A percentile compares a stretch with the other conserved stretches of the same genome.
phyloP scores from a whole-genome alignment of 305 asterid genomes.

The Fraxinus floribunda region DNA sequence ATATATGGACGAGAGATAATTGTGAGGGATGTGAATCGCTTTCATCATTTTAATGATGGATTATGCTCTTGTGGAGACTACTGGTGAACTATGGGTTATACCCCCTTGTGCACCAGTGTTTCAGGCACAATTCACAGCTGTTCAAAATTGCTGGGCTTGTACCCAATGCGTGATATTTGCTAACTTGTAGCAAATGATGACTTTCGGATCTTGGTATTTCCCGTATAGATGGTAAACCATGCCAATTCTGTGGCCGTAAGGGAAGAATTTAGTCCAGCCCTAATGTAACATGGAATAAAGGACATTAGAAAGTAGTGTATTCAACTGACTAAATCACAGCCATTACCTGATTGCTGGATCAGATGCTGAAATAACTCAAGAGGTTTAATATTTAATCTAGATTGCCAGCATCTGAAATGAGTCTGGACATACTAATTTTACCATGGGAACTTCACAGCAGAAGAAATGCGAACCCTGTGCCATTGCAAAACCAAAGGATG shows the following conservation, averaged over 20 bases:
- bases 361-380: background rate
- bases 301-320: background rate
- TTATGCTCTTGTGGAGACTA: constrained; percentile 71
- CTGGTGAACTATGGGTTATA: constrained; percentile 44
- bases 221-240: background rate
- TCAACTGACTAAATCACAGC: background rate
- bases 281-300: background rate
- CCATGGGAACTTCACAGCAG: background rate
- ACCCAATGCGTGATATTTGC: background rate
- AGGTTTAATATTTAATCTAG: background rate
- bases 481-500: background rate
- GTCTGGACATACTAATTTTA: background rate
- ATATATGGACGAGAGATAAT: constrained; percentile 58
- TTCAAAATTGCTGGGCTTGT: background rate
- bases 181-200: background rate
- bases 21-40: constrained; percentile 76
- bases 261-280: background rate
- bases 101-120: background rate
- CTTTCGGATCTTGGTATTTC: background rate
- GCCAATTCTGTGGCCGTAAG: background rate
- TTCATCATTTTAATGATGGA: constrained; percentile 71
- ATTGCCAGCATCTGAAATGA: background rate
- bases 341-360: background rate
- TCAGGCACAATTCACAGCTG: background rate
- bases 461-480: background rate